Base-by-base conservation (phyloP, 176 grass and related monocot species). In the Cenchrus fungigraminus region DNA sequence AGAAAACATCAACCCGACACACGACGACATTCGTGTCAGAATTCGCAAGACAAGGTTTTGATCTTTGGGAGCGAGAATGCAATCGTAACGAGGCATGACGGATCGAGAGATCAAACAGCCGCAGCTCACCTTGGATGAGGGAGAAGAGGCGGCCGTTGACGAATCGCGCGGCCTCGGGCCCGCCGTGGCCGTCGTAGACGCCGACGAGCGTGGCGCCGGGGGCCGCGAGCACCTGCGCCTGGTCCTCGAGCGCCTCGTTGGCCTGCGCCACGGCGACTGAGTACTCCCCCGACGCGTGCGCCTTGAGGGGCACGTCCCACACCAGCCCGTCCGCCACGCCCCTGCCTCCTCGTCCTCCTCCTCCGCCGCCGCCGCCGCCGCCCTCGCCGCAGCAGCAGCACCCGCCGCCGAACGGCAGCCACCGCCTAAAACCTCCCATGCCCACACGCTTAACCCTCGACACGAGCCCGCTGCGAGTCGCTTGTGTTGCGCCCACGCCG, bases 61-160 rank as follows among this genome's bases (percentile, higher is more conserved):
- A 0, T 13, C 7, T 40, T 8, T 7, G 32, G 15, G 4, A 63
- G 34, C 6, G 1, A 8, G 14, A 63, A 10, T 29, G 20, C 58
- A 28, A 63, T 29, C 60, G n/a, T 0, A 0, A 51, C 28, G 3
- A 51, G 43, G 28, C 6, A 12, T 9, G 45, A 8, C n/a, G 8
- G 9, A 51, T n/a, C 16, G 14, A 31, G 47, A 45, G 44, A 45
- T 50, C 16, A 16, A 37, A 3, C 15, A 12, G 3, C 0, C 4
- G 2, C 47, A 8, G 13, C n/a, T 40, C 7, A 88, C 88, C 84
- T 83, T 90, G 88, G 79, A 90, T 90, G 73, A 93, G 83, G 83
- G 94, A 89, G 89, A 98, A 98, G 91, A 98, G 89, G 9, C 91
- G 89, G 7, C 87, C 86, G 86, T 98, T 94, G 81, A 88, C 87